Evolutionary conservation across 2,329 filamentous ascomycete species (phyloP), one percentile per base, ranked within the genome.

Genomic region (Verticillium longisporum): DNA sequence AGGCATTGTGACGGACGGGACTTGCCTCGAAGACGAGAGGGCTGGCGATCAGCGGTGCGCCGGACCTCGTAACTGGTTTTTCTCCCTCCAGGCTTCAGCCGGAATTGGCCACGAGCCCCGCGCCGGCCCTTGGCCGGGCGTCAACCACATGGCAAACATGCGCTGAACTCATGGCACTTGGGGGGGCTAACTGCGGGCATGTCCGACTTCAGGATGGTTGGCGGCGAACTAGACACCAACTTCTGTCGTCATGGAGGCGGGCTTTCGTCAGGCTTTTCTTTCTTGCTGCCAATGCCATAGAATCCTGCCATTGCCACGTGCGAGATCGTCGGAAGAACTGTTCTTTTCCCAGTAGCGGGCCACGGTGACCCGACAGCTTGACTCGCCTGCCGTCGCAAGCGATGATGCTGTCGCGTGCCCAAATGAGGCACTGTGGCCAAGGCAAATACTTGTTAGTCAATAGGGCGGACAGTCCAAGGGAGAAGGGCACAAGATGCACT

Each of bases 91-190:
- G 13, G 34, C 13, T 36, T n/a, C n/a, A 18, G 15, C 38, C n/a
- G 38, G 38, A 18, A 45, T 45, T 15, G 45, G 18, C 45, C 45
- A 21, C 10, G 13, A 53, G 45, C 10, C 45, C 45, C 45, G 45
- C 45, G 45, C 18, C n/a, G n/a, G 45, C n/a, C 45, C 18, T 53
- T 11, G n/a, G 18, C n/a, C n/a, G 21, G 56, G 26, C 56, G 21
- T 5, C 21, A 21, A 58, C 56, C 63, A 65, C 62, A 65, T 63
- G 62, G 63, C 56, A 55, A 57, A 60, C 62, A 64, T 62, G 62
- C 56, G 38, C 13, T 21, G 36, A 37, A 41, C 61, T 63, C 61
- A 60, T 61, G 61, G 61, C 60, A 56, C 54, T 18, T 21, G 55
- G 33, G 15, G 26, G 26, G 26, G 34, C 32, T 37, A 36, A 56